Base-by-base conservation (phyloP, 2,329 filamentous ascomycete genomes). In the Cadophora sp. region DNA sequence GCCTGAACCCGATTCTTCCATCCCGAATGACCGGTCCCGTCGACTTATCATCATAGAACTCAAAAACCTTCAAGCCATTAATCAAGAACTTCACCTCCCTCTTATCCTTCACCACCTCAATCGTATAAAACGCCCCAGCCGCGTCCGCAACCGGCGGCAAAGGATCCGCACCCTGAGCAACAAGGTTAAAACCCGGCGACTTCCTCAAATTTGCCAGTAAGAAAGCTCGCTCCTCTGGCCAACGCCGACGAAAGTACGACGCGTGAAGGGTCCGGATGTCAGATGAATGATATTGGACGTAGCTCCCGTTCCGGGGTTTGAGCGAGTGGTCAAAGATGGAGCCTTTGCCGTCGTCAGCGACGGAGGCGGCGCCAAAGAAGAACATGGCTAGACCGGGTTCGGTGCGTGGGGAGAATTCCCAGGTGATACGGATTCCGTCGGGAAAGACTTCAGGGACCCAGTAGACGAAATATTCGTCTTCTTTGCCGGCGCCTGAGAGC, bases 101-200 rank as follows among this genome's bases (percentile, higher is more conserved):
- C 55, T 40, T 59, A 34, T 59, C 55, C 55, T 59, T 59, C 55
- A 59, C 55, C 37, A 59, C 55, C 29, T 59, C 55, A 14, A 59
- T 37, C 29, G 26, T 59, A 22, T 59, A 59, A 37, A 59, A 59
- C 11, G 55, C 55, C 3, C 55, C 55, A 3, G 29, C 34, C 19
- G 55, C 55, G 40, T 59, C 55, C 26, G 12, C 14, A 12, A 59
- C 55, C 27, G 55, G 55, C 29, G 55, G 55, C 19, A 59, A 12
- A 9, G 55, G 55, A 34, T 59, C 55, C 26, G 29, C 55, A n/a
- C 55, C 55, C 29, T 59, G 55, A 24, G 55, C 12, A 34, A 59
- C 55, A 1, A 59, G 29, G 19, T 59, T 24, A 22, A 59, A 59
- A 14, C 55, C 55, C 29, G 55, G 55, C 29, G 55, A 37, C 19